Evolutionary conservation across 108 stramenopile genomes (phyloP), one percentile per base, ranked within the genome.

Genomic region (Seminavis robusta): DNA sequence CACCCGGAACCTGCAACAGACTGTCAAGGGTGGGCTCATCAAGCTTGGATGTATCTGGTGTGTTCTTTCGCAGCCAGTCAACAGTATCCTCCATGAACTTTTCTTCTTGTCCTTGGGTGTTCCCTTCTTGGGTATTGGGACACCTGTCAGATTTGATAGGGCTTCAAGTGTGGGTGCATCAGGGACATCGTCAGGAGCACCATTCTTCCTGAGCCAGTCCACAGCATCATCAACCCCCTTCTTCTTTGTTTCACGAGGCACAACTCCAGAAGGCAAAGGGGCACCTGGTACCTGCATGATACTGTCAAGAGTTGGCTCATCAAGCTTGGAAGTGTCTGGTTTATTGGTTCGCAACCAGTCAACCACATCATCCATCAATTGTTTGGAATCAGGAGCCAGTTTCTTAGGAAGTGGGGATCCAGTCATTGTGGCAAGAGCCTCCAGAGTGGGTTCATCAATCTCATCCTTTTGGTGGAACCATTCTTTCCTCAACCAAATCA

Each of bases 51-150:
- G 46, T 25, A 4, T 56, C 26, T 4, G 55, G 55, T 1, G 31
- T 44, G 28, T 59, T 51, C 16, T 33, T 39, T 24, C 74, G 30
- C 25, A 68, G 44, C 67, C 66, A 74, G 33, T 74, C 47, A 20
- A 74, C 42, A 29, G 55, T 32, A 31, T 39, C 33, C 13, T 75
- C 74, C 13, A 75, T 47, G 10, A 56, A 61, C 4, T 58, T 51
- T 28, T 26, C 43, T 25, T 56, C 55, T 27, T 40, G 4, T 5
- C 11, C 15, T 5, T 26, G 38, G 13, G 30, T 23, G 17, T 25
- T 3, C 21, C 27, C 8, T 19, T 23, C 3, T 10, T 23, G 24
- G 47, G 47, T 3, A 48, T 6, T 23, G 20, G 47, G 26, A 48
- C 10, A 8, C 47, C 47, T 4, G 21, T 10, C 4, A 48, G 24